Percentiles rank a stretch among this genome's conserved stretches.
These are phyloP conservation scores for Leishmania tropica DNA, from an alignment of 208 protist species.

Conservation along the genomic window DNA sequence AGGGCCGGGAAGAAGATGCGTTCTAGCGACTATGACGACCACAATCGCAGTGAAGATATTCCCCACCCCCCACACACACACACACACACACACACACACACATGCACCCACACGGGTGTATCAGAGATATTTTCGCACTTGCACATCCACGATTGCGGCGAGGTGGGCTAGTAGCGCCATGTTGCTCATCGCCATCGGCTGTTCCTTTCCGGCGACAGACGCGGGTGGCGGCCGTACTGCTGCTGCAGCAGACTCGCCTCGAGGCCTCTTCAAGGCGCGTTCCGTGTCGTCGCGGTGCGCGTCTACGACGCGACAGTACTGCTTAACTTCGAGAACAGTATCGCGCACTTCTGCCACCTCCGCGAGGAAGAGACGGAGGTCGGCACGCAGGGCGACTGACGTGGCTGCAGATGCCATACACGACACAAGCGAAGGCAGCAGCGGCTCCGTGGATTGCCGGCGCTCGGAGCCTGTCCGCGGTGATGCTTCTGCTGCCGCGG, in stretches of 20 bases:
- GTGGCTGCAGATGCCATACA: not conserved
- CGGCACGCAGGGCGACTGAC: conserved; percentile 8
- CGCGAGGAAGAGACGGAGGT: conserved; percentile 29
- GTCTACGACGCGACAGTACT: not conserved
- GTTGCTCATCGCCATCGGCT: not conserved
- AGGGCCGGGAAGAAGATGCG: not conserved
- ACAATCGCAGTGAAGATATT: not conserved
- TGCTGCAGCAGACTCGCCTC: not conserved
- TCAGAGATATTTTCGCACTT: conserved; percentile 5
- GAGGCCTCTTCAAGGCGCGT: not conserved
- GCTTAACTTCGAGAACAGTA: conserved; percentile 13
- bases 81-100: not conserved
- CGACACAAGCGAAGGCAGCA: not conserved
- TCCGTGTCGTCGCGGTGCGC: not conserved
- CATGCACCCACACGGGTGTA: not conserved
- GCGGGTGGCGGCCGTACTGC: not conserved
- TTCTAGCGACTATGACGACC: not conserved
- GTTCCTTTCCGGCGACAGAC: not conserved
- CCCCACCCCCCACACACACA: not conserved
- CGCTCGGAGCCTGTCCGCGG: not conserved
- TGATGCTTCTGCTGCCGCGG: not conserved
- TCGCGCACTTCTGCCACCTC: conserved; percentile 28
- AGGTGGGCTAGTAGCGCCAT: conserved; percentile 7
- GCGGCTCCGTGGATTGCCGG: not conserved
- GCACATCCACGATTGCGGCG: conserved; percentile 6